Evolutionary conservation across 139 green algal species (phyloP), one percentile per base, ranked within the genome.

Genomic region (Volvox africanus): DNA sequence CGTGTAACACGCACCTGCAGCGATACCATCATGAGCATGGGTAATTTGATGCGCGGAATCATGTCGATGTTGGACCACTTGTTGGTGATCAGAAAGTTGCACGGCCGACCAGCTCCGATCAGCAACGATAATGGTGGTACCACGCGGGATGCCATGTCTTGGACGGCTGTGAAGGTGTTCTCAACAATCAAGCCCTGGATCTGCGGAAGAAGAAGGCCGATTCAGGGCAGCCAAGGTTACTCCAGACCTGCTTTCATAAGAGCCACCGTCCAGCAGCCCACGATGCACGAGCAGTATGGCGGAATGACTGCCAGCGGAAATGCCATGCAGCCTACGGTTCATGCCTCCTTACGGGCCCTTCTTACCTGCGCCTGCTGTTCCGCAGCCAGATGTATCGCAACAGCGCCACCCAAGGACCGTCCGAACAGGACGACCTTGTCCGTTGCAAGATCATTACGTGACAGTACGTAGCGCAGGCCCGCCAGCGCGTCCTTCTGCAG

Each of bases 71-170:
- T 99, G 50, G 88, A 37, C 97, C 97, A 99, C 92, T 97, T 97
- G 88, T 98, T 98, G 77, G 96, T 95, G 21, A 99, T 93, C 67
- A 99, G 92, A 33, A 94, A 98, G 93, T 99, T 99, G 88, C 96
- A 91, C 9, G 93, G 92, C 78, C 93, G 94, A 36, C 93, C 92
- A 2, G 79, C 77, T 28, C 96, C 95, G 17, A 98, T 94, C 14
- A 98, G 83, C 1, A 80, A 61, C 28, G 82, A 78, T 33, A 98
- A 88, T 17, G 96, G 91, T 18, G 96, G 96, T 50, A 98, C 86
- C 35, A 96, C 81, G 30, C 92, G 76, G 0, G 91, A 76, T 33
- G 95, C 95, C 83, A 95, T 94, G 86, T 90, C 86, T 75, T 90
- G 92, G 20, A 99, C 95, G 11, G 86, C 94, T 1, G 94, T 97